A percentile compares a stretch with the other conserved stretches of the same genome.
Conservation (phyloP, 352 stramenopile genomes). For the Globisporangium ultimum region DNA sequence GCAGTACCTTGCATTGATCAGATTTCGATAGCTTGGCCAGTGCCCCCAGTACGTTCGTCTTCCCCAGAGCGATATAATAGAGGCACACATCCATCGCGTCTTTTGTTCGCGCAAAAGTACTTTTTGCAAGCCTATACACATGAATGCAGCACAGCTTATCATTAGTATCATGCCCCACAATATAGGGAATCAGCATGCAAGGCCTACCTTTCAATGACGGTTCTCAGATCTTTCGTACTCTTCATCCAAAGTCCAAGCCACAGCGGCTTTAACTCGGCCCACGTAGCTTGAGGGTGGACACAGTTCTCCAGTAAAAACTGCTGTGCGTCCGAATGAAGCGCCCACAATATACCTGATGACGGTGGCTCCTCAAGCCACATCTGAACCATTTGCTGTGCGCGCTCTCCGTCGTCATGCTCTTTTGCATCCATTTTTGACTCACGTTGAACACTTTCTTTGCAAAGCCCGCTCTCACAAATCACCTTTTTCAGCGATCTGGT, state of each 20-base stretch:
- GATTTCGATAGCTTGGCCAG: slow-evolving; percentile 74
- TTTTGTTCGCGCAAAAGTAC: slow-evolving; percentile 56
- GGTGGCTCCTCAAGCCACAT: slow-evolving; percentile 45
- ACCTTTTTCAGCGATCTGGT: slow-evolving; percentile 48
- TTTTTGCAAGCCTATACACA: slow-evolving; percentile 55
- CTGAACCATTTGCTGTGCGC: neutral
- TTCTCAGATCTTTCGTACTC: slow-evolving; percentile 63
- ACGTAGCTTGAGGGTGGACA: slow-evolving; percentile 52
- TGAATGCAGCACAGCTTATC: slow-evolving; percentile 1
- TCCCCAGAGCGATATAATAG: slow-evolving; percentile 74
- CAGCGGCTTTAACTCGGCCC: slow-evolving; percentile 57
- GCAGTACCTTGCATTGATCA: slow-evolving; percentile 61
- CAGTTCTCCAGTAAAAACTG: slow-evolving; percentile 73
- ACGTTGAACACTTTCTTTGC: slow-evolving; percentile 9
- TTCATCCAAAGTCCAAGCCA: slow-evolving; percentile 83
- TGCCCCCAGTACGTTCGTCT: slow-evolving; percentile 71
- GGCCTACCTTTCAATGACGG: slow-evolving; percentile 56
- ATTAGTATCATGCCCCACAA: neutral
- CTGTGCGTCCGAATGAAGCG: slow-evolving; percentile 81
- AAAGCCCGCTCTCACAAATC: slow-evolving; percentile 19
- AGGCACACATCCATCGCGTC: slow-evolving; percentile 76
- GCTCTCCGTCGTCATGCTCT: neutral
- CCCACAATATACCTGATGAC: slow-evolving; percentile 74
- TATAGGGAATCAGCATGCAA: neutral
- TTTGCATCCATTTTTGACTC: slow-evolving; percentile 7